Evolutionary conservation across 1,139 yeast species (phyloP), one percentile per base, ranked within the genome.

Genomic region (Nakaseomyces kungkrabaensis): DNA sequence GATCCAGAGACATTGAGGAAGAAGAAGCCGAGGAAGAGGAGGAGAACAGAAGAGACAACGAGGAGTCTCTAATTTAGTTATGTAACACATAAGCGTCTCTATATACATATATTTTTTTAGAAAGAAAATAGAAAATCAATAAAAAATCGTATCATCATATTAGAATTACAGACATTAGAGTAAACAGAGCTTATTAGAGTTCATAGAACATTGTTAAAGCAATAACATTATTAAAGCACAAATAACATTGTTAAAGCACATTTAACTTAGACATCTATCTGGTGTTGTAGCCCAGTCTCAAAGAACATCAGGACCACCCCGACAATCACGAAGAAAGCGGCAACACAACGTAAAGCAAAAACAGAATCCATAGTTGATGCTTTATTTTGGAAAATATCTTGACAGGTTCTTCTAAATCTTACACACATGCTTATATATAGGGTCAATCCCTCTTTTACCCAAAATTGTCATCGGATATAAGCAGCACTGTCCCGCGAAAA

Each of bases 1-100:
- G 97, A 70, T 84, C 85, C 50, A 80, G 88, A 68, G 83, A 79
- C 47, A 85, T 78, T 42, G 84, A 79, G 40, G 78, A 74, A 37
- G 75, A 75, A 50, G 72, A 70, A 45, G 72, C 68, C 26, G 71
- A 68, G 22, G 71, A 67, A 7, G 74, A 70, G 50, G 68, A 66
- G 24, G 62, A 62, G 41, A 71, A 68, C 52, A 65, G 65, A 51
- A 29, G 46, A 41, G 37, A 48, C 31, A 17, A 7, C 13, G 43
- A 38, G 17, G 44, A 41, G 24, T 41, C 44, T 9, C 13, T 41
- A 25, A 41, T 41, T 11, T 41, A 29, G 13, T 4, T n/a, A 9
- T 9, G 11, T 25, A 29, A 17, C 22, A 17, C 22, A 17, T 3
- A 17, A 1, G 2, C 22, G 22, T 17, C 22, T 17, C 22, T 17